Conservation (phyloP, 2,329 filamentous ascomycete genomes). For the Phyllosticta citriasiana region DNA sequence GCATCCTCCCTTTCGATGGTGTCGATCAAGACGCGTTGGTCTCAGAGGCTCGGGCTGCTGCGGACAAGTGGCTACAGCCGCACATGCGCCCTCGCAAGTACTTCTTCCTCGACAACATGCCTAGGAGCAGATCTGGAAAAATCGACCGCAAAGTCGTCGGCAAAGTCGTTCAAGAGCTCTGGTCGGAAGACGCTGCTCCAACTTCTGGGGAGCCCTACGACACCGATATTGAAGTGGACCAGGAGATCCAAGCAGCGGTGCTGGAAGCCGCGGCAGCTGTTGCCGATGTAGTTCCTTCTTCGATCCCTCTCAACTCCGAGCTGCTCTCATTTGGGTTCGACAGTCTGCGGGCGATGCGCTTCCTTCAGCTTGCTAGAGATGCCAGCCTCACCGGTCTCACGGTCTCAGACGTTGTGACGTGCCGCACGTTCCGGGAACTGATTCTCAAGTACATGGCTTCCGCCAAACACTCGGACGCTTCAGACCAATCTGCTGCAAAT, state of each 20-base stretch:
- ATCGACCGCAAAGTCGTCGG: constrained; percentile 49
- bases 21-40: constrained; percentile 14
- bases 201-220: not conserved
- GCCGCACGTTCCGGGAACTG: constrained; percentile 6
- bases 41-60: not conserved
- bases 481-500: not conserved
- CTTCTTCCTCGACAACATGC: constrained; percentile 51
- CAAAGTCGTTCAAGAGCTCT: constrained; percentile 4
- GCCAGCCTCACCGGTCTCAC: constrained; percentile 15
- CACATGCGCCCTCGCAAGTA: constrained; percentile 73
- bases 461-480: not conserved
- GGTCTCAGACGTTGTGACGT: constrained; percentile 20
- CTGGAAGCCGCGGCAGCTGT: constrained; percentile 11
- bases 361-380: constrained; percentile 11
- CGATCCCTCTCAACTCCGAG: constrained; percentile 11
- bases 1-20: not conserved
- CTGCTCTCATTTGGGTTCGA: constrained; percentile 18
- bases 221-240: not conserved
- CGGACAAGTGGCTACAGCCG: constrained; percentile 53
- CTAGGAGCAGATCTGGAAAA: constrained; percentile 68
- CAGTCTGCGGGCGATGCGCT: constrained; percentile 16
- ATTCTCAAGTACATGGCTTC: not conserved
- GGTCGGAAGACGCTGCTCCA: not conserved
- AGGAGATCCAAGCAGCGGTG: not conserved
- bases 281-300: constrained; percentile 12